Evolutionary conservation across 2,329 filamentous ascomycete species (phyloP), one percentile per base, ranked within the genome.

Genomic region (Graphiopsis chlorocephala): DNA sequence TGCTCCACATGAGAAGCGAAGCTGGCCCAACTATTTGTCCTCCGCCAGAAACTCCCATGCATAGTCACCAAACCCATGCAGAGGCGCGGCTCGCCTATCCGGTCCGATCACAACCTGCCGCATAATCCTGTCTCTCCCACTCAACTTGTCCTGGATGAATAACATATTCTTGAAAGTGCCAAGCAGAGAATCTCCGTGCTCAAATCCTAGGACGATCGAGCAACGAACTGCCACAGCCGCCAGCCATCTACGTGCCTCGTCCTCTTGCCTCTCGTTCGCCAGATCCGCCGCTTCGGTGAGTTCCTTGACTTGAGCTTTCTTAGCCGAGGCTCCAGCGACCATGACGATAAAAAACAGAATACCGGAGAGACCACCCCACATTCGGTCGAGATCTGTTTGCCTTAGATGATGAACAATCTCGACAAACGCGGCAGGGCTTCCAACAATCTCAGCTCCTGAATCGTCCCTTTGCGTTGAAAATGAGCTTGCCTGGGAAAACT

Each of bases 321-420:
- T 71, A 26, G 70, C 71, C 10, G 74, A 72, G 6, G 73, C 71
- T n/a, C 70, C 70, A 28, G 71, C 74, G 11, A 77, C 69, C 14
- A 76, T 63, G 1, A 70, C 64, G 20, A 73, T 68, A 69, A 72
- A 77, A 61, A 75, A 72, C 4, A 77, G 68, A 3, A 76, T 71
- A 14, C 75, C 75, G 1, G 72, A 69, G 61, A 76, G 68, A 31
- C 70, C 67, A n/a, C 69, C 69, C 75, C 74, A 77, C 66, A 71
- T 73, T 26, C 73, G 69, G 20, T 67, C 67, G 7, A 74, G 64
- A 56, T 74, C 69, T 4, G 75, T 74, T 2, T 67, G 56, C 23
- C 65, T 59, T 1, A 76, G 67, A 4, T 69, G 66, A 20, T 68
- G 63, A 48, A 71, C 68, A 58, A 76, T 71, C 42, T 68, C 52